Evolutionary conservation across 129 eudicot species (phyloP).

Genomic region (Chrysanthemum makinoi): DNA sequence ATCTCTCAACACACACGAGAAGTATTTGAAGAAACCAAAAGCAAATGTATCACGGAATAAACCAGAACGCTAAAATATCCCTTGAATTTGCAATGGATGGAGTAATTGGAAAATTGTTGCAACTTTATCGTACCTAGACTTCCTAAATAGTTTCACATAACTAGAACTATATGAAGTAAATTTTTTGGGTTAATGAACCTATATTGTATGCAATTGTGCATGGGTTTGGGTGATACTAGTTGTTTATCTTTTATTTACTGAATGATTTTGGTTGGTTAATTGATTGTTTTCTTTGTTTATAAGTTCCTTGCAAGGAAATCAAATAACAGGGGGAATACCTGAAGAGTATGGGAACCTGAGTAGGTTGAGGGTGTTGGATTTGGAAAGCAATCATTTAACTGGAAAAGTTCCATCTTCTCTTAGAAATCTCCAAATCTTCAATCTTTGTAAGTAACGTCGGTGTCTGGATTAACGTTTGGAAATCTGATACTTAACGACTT

Average conservation of each 20-base stretch:
- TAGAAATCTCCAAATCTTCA: conserved; percentile 76
- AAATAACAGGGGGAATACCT: conserved; percentile 83
- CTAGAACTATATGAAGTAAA: neutral
- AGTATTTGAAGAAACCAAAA: neutral
- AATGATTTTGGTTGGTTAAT: too few species aligned
- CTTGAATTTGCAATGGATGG: neutral
- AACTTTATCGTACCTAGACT: conserved; percentile 3
- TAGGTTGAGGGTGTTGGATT: conserved; percentile 69
- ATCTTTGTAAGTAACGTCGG: conserved; percentile 52
- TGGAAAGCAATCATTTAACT: conserved; percentile 68
- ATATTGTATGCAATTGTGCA: too few species aligned
- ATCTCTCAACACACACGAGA: neutral
- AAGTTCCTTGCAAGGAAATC: conserved; percentile 81
- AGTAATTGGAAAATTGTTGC: neutral
- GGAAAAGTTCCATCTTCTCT: conserved; percentile 94
- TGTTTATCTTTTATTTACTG: neutral
- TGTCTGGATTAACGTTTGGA: too few species aligned
- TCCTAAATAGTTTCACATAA: conserved; percentile 13
- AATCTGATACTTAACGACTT: neutral
- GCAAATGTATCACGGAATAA: too few species aligned
- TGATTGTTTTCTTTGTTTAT: neutral
- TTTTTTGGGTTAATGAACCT: neutral
- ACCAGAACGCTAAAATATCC: too few species aligned
- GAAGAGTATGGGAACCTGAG: conserved; percentile 79
- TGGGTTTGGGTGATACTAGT: too few species aligned